Evolutionary conservation across 2,329 filamentous ascomycete species (phyloP), one percentile per base, ranked within the genome.

Genomic region (Penicillium psychrosexuale): DNA sequence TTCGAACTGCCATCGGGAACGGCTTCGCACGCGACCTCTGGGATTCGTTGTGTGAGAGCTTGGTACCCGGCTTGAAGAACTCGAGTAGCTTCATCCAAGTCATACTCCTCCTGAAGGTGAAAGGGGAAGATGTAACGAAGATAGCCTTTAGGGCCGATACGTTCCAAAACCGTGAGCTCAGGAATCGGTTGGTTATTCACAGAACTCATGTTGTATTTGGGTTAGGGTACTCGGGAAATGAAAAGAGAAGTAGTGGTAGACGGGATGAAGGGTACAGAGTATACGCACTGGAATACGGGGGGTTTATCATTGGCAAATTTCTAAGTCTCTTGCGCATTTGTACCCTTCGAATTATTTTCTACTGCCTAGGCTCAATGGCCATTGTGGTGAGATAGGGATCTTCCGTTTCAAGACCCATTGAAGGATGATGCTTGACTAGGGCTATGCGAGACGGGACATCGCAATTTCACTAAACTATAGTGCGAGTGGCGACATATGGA

Each of bases 111-210:
- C 7, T 58, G 45, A 1, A 75, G 61, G 45, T 72, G 67, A 31
- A 75, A 68, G 3, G 68, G 68, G 40, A 74, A 72, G n/a, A 72
- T 55, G 38, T 69, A 69, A 13, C 70, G 69, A 7, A 73, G 61
- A 47, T 67, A 73, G 15, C 67, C 69, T 45, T 72, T 72, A 3
- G 71, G 70, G 0, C 71, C 71, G 31, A 67, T 69, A 34, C 69
- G 70, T 60, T 74, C 71, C 53, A 68, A 54, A 38, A 60, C 61
- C n/a, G 65, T 69, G 33, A 61, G 62, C 54, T 52, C 53, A 30
- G 30, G 52, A 51, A 53, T 36, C 27, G 27, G 22, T 45, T 2
- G 39, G 19, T n/a, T 8, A 11, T 37, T 13, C 28, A 38, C 17
- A 39, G 52, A 39, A 27, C 39, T 17, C 44, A 49, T 34, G 15